Evolutionary conservation across 495 filamentous ascomycete species (phyloP).

Genomic region (Oleoguttula mirabilis): DNA sequence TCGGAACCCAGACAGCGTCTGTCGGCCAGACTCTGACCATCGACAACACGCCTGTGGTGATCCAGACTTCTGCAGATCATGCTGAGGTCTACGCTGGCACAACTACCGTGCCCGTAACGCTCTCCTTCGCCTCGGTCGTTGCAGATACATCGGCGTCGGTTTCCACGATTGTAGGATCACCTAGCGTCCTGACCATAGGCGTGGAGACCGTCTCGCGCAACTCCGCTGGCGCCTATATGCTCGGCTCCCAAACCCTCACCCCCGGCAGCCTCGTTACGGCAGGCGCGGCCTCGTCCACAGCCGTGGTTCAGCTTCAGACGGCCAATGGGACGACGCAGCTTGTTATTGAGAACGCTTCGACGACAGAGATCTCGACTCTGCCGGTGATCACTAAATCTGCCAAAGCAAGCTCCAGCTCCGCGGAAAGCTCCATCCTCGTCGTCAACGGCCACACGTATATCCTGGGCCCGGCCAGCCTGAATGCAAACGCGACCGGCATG

Average conservation of each 20-base stretch:
- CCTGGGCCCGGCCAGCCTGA: slow-evolving; percentile 5
- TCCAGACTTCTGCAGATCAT: slow-evolving; percentile 2
- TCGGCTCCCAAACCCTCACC: slow-evolving; percentile 2
- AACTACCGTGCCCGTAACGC: no score
- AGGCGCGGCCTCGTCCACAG: slow-evolving; percentile 1
- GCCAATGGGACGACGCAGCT: slow-evolving; percentile 2
- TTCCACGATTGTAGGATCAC: neutral
- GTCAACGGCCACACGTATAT: slow-evolving; percentile 4
- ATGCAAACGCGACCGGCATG: slow-evolving; percentile 1
- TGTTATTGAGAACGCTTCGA: neutral
- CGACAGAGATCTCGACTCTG: neutral
- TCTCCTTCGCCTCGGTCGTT: no score
- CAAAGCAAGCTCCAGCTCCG: neutral
- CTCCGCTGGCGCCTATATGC: slow-evolving; percentile 4
- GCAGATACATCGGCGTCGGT: no score
- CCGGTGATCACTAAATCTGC: neutral
- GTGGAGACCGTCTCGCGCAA: slow-evolving; percentile 3
- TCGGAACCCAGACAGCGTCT: slow-evolving; percentile 5
- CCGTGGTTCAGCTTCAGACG: slow-evolving; percentile 1
- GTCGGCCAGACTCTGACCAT: slow-evolving; percentile 5
- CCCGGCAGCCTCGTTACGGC: slow-evolving; percentile 1
- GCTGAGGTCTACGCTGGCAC: slow-evolving; percentile 1
- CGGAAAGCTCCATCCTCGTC: neutral
- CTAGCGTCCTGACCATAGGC: slow-evolving; percentile 5
- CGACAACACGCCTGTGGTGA: slow-evolving; percentile 4